Conservation (phyloP, 495 filamentous ascomycete genomes). For the Emericellopsis terricola region DNA sequence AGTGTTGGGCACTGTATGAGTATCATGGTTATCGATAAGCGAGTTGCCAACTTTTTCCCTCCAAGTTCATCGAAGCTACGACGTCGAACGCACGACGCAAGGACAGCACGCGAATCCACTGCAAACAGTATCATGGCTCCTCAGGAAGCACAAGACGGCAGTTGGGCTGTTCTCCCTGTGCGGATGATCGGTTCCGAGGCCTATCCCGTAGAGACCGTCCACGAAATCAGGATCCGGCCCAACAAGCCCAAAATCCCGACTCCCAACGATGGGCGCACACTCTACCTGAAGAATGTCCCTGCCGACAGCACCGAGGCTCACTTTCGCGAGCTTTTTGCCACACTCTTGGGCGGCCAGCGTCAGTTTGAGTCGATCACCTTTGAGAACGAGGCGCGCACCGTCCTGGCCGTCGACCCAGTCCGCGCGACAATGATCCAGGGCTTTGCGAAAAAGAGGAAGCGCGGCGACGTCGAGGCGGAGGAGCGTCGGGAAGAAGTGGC, state of each 20-base stretch:
- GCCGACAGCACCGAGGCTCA: conserved; percentile 65
- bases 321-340: conserved; percentile 53
- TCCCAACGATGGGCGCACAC: conserved; percentile 48
- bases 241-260: conserved; percentile 65
- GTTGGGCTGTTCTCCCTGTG: no score
- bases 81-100: no score
- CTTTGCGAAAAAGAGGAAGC: conserved; percentile 46
- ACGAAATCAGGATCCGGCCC: conserved; percentile 74
- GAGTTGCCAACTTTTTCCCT: no score
- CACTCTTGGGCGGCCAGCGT: conserved; percentile 49
- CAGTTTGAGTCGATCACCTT: conserved; percentile 66
- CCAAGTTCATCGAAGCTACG: no score
- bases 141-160: no score
- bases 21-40: no score
- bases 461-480: conserved; percentile 26
- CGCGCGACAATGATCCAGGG: conserved; percentile 19
- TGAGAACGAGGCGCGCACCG: conserved; percentile 28
- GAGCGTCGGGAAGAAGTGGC: conserved; percentile 34
- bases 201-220: conserved; percentile 39
- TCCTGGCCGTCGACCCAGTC: conserved; percentile 15
- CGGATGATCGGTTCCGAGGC: no score
- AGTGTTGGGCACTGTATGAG: no score
- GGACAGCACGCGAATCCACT: no score
- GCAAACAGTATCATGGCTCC: no score
- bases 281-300: conserved; percentile 80